A percentile compares a stretch with the other conserved stretches of the same genome.
Conservation (phyloP, 1,284 basidiomycete genomes). For the Meripilus lineatus region DNA sequence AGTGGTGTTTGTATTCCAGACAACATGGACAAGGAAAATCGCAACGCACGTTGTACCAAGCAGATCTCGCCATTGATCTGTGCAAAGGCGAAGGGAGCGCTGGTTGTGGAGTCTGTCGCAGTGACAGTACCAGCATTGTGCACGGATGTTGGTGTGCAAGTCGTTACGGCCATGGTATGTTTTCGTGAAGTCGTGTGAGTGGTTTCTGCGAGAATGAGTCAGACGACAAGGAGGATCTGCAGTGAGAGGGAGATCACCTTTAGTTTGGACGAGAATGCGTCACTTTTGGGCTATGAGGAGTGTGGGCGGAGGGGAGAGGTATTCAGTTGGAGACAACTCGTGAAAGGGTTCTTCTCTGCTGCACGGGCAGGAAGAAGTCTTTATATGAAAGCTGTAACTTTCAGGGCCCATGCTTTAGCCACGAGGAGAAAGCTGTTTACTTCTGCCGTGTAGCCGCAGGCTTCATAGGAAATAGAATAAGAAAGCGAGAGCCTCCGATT, state of each 20-base stretch:
- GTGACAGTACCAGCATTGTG: not conserved
- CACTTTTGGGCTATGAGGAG: too few species aligned
- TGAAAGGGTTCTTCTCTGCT: too few species aligned
- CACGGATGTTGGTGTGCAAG: not conserved
- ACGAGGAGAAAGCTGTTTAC: too few species aligned
- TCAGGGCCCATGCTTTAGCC: too few species aligned
- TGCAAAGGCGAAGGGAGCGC: constrained; percentile 29
- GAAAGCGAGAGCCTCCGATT: too few species aligned
- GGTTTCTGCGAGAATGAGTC: not conserved
- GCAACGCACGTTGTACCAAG: constrained; percentile 32
- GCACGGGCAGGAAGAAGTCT: too few species aligned
- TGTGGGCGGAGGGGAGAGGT: too few species aligned
- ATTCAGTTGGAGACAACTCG: too few species aligned
- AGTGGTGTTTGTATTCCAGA: not conserved
- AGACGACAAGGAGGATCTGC: not conserved
- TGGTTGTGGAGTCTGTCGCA: not conserved
- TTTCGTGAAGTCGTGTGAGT: not conserved
- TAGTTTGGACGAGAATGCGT: not conserved
- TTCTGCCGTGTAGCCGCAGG: too few species aligned
- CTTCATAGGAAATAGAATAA: too few species aligned
- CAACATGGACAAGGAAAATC: not conserved
- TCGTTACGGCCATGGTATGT: not conserved
- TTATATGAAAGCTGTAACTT: too few species aligned
- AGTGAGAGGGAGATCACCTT: not conserved
- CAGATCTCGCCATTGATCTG: constrained; percentile 29